A percentile compares a stretch with the other conserved stretches of the same genome.
phyloP scores from a whole-genome alignment of 2,329 filamentous ascomycete genomes.

The Verticillium alfalfae region DNA sequence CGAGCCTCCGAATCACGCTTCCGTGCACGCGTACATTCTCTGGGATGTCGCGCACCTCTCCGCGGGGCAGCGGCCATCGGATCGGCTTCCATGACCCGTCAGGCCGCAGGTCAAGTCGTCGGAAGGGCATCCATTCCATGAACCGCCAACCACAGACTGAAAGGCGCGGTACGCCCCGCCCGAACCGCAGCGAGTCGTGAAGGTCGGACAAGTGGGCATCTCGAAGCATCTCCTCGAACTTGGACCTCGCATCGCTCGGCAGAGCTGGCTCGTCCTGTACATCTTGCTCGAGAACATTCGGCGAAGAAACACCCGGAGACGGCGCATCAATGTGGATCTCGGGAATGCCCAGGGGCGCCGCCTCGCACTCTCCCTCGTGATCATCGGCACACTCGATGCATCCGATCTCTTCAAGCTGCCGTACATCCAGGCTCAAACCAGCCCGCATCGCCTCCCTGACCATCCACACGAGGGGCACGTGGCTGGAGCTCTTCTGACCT shows the following conservation, averaged over 20 bases:
- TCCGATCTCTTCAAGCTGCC: slow-evolving; percentile 61
- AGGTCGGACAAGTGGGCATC: slow-evolving; percentile 49
- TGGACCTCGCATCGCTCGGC: slow-evolving; percentile 8
- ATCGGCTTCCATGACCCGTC: slow-evolving; percentile 78
- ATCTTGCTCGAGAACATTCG: slow-evolving; percentile 5
- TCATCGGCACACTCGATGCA: slow-evolving; percentile 37
- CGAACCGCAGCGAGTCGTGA: slow-evolving; percentile 67
- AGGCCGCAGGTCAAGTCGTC: slow-evolving; percentile 68
- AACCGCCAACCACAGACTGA: slow-evolving; percentile 66
- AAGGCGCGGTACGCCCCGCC: slow-evolving; percentile 46
- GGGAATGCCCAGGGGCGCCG: slow-evolving; percentile 17
- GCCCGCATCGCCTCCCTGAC: slow-evolving; percentile 54
- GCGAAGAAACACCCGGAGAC: slow-evolving; percentile 3
- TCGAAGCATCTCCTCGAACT: slow-evolving; percentile 55
- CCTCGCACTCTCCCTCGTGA: background rate
- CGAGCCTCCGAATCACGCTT: slow-evolving; percentile 69
- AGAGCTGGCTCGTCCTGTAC: slow-evolving; percentile 12
- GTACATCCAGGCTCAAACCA: slow-evolving; percentile 64
- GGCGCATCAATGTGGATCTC: slow-evolving; percentile 20
- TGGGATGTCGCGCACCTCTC: slow-evolving; percentile 74
- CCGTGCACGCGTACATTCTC: slow-evolving; percentile 64
- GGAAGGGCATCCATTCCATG: slow-evolving; percentile 79
- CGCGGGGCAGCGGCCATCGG: slow-evolving; percentile 71
- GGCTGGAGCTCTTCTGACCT: slow-evolving; percentile 57
- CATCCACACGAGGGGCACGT: slow-evolving; percentile 67